Conservation (phyloP, 768 basidiomycete species). For the Amanita pseudoporphyria region DNA sequence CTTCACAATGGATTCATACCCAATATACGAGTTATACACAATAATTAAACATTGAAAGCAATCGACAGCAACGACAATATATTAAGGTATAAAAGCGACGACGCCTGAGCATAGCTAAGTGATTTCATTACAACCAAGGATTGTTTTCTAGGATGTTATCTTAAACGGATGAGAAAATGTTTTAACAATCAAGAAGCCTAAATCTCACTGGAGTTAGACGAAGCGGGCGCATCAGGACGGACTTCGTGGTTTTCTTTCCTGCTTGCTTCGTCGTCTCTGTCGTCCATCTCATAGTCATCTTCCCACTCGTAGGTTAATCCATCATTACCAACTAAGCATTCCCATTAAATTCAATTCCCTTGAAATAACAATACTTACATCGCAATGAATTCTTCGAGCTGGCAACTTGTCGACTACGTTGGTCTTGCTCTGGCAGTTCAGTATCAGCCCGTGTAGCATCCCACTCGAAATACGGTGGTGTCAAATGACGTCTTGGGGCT, state of each 20-base stretch:
- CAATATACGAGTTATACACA: constrained; percentile 5
- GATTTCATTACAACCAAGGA: neutral
- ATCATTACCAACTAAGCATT: neutral
- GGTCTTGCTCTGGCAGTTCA: neutral
- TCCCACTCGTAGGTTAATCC: constrained; percentile 13
- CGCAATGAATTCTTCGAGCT: neutral
- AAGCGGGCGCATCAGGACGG: too few species aligned
- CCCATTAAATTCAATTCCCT: neutral
- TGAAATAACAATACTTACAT: neutral
- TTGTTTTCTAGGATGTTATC: neutral
- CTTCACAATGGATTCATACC: constrained; percentile 8
- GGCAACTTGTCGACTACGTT: neutral
- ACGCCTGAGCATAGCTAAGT: neutral
- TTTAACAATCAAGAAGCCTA: neutral
- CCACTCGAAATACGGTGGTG: neutral
- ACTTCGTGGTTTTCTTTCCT: neutral
- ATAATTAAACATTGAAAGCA: neutral
- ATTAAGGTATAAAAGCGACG: neutral
- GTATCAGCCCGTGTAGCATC: neutral
- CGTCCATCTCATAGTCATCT: constrained; percentile 17
- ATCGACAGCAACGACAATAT: neutral
- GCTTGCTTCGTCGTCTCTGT: constrained; percentile 15
- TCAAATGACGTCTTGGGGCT: neutral
- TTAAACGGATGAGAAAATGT: neutral
- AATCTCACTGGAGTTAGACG: neutral